Evolutionary conservation across 768 basidiomycete genomes (phyloP), one percentile per base, ranked within the genome.

Genomic region (Plicaturopsis crispa): DNA sequence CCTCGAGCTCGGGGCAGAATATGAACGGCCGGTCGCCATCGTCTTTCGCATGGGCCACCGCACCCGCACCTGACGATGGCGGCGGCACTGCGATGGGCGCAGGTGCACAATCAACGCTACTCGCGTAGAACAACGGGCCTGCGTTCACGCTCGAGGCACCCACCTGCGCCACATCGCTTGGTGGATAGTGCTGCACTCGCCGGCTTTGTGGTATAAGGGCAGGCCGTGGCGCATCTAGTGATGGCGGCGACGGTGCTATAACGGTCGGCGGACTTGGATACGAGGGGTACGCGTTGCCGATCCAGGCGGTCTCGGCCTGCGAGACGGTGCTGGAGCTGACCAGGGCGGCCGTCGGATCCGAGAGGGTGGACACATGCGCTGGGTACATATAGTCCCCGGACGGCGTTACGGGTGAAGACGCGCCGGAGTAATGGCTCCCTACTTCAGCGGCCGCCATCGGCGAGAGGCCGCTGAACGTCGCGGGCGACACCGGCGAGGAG

Each of bases 11-110:
- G 2, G 54, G 39, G 2, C 54, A 59, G 18, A 59, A 56, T 2
- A 57, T 54, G n/a, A 57, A 57, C 0, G 56, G 56, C 7, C 51
- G 50, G 24, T 57, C 56, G 1, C 56, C 56, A 1, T 57, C 56
- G 19, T 57, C 56, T 41, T 54, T 57, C 26, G 14, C 10, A 14
- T 28, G 26, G 8, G 26, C 26, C 14, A 8, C 26, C 26, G 14
- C 26, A 28, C 14, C 8, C 14, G 8, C 26, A 28, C 26, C 14
- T 28, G 26, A 8, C 14, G 10, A 8, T 14, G 26, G 10, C 26
- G 26, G 8, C 14, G 26, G 26, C 26, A 28, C 26, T 28, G 26
- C 26, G 10, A 8, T 14, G 8, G 8, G 26, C 14, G 26, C 26
- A 8, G 26, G 26, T 28, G 26, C 8, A 14, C n/a, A n/a, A n/a